phyloP scores from a whole-genome alignment of 2,329 filamentous ascomycete genomes.

The Aspergillus latus region DNA sequence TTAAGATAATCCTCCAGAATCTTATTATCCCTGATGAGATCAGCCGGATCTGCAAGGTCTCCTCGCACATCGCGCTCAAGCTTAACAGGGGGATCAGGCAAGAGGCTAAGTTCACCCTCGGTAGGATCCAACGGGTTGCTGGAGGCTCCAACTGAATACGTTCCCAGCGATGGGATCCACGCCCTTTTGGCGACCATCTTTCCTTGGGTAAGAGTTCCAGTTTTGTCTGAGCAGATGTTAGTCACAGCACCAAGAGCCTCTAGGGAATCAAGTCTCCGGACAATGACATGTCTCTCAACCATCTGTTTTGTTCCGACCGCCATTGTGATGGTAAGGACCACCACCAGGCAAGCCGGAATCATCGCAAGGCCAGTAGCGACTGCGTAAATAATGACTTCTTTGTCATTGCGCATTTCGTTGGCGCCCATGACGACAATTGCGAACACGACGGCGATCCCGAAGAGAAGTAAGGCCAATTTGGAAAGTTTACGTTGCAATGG shows the following conservation, averaged over 20 bases:
- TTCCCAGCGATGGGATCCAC: constrained; percentile 60
- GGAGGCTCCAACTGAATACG: constrained; percentile 57
- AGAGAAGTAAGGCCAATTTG: constrained; percentile 65
- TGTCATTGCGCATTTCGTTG: constrained; percentile 56
- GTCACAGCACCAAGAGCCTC: constrained; percentile 65
- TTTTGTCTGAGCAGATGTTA: constrained; percentile 58
- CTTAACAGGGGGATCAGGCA: constrained; percentile 32
- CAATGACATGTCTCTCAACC: constrained; percentile 58
- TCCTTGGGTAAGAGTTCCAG: constrained; percentile 62
- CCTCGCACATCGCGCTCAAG: constrained; percentile 28
- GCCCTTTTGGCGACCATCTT: constrained; percentile 64
- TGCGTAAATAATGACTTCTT: constrained; percentile 65
- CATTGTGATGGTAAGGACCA: constrained; percentile 68
- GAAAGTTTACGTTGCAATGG: constrained; percentile 69
- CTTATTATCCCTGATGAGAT: constrained; percentile 48
- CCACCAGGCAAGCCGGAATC: constrained; percentile 64
- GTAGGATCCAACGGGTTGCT: constrained; percentile 59
- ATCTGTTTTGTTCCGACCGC: constrained; percentile 61
- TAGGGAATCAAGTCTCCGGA: constrained; percentile 57
- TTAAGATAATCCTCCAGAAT: constrained; percentile 59
- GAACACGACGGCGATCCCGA: constrained; percentile 65
- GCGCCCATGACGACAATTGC: constrained; percentile 68
- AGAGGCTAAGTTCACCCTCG: constrained; percentile 48
- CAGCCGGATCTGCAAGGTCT: constrained; percentile 28
- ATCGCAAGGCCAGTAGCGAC: constrained; percentile 61